Base-by-base conservation (phyloP, 257 asterid species). In the Capsicum rhomboideum region DNA sequence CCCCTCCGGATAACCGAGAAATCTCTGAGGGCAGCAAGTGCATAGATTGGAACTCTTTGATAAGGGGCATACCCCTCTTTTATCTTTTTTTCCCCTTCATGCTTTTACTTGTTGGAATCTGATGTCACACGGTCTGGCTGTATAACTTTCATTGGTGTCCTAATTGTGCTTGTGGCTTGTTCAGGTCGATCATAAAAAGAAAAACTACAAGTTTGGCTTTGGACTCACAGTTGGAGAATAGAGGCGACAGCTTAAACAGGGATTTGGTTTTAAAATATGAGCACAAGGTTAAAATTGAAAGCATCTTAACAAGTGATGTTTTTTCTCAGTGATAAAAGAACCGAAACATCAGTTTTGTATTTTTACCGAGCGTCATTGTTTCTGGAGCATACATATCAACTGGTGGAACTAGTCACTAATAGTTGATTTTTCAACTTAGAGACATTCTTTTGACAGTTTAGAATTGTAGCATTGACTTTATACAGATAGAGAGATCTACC, bases 181-280 rank as follows among this genome's bases (percentile, higher is more conserved):
- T 67, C 85, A 83, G 85, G 63, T 83, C 46, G 85, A 83, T 71
- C 85, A 83, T 20, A 34, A 55, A 17, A 83, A 83, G 85, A 71
- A 83, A 72, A 82, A 83, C 54, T 83, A 83, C 82, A 83, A 83
- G 75, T 83, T 83, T 72, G 85, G 85, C 49, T 83, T 69, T 42
- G 85, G 82, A 61, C 83, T 79, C n/a, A 64, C 72, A 16, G 44
- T 64, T 2, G 72, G 44, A 64, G 72, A 64, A 64, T 64, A 40
- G 40, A 63, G 42, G 40, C 72, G 42, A 20, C 72, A 28, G 11
- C 72, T 26, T 63, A 26, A 26, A 11, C 71, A 63, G 40, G 69
- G 71, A 28, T 11, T n/a, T 64, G 37, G 40, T 28, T 64, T 28
- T 64, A 64, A 26, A 11, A 64, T 64, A 23, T 28, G 42, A 28